Evolutionary conservation across 106 monocot genomes (phyloP), one percentile per base, ranked within the genome.

Genomic region (Apostasia shenzhenica): DNA sequence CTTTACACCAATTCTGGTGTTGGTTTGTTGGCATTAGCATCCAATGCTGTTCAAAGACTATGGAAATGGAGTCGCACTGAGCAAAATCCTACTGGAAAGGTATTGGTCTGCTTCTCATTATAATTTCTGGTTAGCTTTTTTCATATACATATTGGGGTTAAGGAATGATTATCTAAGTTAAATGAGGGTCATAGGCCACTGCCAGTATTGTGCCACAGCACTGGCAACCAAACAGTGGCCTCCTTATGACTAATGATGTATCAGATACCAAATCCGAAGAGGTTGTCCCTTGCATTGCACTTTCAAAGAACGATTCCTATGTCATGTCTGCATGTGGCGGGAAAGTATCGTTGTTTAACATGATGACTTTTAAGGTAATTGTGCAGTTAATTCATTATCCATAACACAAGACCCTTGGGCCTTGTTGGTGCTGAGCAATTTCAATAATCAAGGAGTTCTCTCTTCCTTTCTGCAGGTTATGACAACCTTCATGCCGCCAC

Each of bases 321-420:
- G 86, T 93, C 40, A 78, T 89, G 93, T 93, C 93, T 8, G 84
- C 89, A 43, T 93, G 89, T 5, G 93, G 93, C 51, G 86, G 84
- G 13, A 89, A 93, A 63, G 86, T 93, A 26, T 89, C 93, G 39
- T 65, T 93, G 1, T 93, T 86, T 67, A 89, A 89, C 69, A 89
- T 86, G 89, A 86, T 84, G 80, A 86, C 89, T 2, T 93, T 89
- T 67, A 86, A 93, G 84, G 93, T 89, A 2, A 51, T 46, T 55
- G 2, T 45, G 26, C 26, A 26, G 26, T 26, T 26, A 26, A 26
- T 7, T 59, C 8, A 13, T 5, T 13, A 6, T 12, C 39, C 41
- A 51, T 41, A 37, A 54, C 39, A 53, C 52, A 5, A 39, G 2
- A 13, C 43, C 13, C 54, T 54, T 54, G 8, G 54, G 8, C n/a